Evolutionary conservation across 345 rosid genomes (phyloP).

Genomic region (Melastoma malabathricum): DNA sequence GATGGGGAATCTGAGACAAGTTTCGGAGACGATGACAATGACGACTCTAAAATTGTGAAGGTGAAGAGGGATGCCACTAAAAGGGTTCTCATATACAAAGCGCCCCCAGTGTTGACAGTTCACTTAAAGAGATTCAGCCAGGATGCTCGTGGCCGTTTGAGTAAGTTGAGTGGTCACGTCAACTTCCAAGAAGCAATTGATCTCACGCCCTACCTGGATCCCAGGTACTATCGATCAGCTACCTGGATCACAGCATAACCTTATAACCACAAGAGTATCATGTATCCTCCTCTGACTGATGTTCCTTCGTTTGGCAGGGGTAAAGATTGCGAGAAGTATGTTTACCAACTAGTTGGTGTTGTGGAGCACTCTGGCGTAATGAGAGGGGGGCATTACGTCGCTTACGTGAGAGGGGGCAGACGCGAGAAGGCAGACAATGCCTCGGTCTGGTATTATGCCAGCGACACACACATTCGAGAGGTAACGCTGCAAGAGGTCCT

Average conservation of each 20-base stretch:
- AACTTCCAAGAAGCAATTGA: slow-evolving; percentile 55
- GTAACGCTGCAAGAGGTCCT: slow-evolving; percentile 70
- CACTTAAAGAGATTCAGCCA: slow-evolving; percentile 95
- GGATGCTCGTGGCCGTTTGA: slow-evolving; percentile 84
- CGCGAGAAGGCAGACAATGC: slow-evolving; percentile 14
- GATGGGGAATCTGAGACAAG: slow-evolving; percentile 25
- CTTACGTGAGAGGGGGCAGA: slow-evolving; percentile 53
- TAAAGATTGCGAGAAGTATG: slow-evolving; percentile 15
- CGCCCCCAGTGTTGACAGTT: slow-evolving; percentile 69
- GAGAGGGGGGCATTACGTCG: slow-evolving; percentile 93
- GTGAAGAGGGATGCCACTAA: slow-evolving; percentile 92
- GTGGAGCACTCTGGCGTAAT: slow-evolving; percentile 90
- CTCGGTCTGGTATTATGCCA: slow-evolving; percentile 53
- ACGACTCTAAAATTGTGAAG: slow-evolving; percentile 23
- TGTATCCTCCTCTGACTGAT: not conserved
- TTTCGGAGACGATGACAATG: slow-evolving; percentile 31
- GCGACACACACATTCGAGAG: slow-evolving; percentile 62
- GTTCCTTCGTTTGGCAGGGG: slow-evolving; percentile 20
- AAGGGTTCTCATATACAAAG: slow-evolving; percentile 61
- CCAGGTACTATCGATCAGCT: slow-evolving; percentile 36
- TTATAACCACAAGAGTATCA: not conserved
- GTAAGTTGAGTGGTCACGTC: slow-evolving; percentile 88
- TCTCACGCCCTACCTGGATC: slow-evolving; percentile 65
- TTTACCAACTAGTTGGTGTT: slow-evolving; percentile 56
- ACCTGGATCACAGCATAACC: no score